Base-by-base conservation (phyloP, 331 rosid species). In the Cydonia oblonga region DNA sequence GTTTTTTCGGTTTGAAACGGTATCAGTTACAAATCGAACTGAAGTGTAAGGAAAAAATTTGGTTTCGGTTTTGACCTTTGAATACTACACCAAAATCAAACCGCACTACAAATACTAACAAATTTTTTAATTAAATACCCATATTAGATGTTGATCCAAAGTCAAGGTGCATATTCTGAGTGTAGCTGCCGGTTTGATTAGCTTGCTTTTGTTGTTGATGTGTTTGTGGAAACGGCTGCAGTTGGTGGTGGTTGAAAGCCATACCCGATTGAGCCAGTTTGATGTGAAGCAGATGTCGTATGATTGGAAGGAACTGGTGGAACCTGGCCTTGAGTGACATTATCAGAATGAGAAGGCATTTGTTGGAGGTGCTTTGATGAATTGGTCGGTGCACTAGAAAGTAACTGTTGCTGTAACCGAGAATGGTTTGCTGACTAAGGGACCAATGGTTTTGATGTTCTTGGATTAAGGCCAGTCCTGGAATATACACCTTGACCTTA, bases 401-500 rank as follows among this genome's bases (percentile, higher is more conserved):
- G 85, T 66, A 82, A 75, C 80, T 86, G 91, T 79, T 77, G 88
- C 78, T 82, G 91, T 80, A 81, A 60, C 83, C 84, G 92, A 68
- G 92, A 82, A 81, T 76, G 87, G 72, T 68, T 95, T 68, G 96
- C 68, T 62, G 91, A 76, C 63, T 80, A 92, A 52, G 87, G 83
- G 75, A 81, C 86, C 76, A 76, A 69, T 16, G 93, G 77, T 83
- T 91, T 91, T 9, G 98, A 75, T 22, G 84, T 72, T 81, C 46
- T 80, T 26, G 89, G 58, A 79, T 86, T 88, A 44, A 80, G 57
- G 67, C 92, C 90, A 79, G 96, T 85, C 52, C 86, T 96, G 40
- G 90, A 71, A 87, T 84, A 85, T 38, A 77, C 61, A 66, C 85
- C 87, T 80, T 91, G 97, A 65, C 96, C 90, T 83, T 88, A 96